Conservation (phyloP, 2,329 filamentous ascomycete genomes). For the Verticillium tricorpus region DNA sequence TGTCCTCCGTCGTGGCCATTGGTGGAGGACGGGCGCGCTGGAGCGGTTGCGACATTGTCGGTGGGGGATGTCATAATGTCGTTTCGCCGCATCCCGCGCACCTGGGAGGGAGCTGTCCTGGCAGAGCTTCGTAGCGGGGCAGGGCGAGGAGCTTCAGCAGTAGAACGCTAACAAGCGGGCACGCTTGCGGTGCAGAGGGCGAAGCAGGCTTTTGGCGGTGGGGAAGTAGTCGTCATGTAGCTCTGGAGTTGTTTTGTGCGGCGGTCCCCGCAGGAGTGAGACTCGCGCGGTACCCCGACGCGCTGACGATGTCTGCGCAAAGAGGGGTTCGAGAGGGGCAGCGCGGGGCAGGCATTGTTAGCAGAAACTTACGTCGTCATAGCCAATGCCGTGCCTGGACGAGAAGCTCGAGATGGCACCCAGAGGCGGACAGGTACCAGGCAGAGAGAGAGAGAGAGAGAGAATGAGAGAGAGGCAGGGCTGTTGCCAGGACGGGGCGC, state of each 20-base stretch:
- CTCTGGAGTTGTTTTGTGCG: neutral
- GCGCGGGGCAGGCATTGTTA: constrained; percentile 1
- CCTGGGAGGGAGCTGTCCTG: neutral
- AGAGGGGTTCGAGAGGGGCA: constrained; percentile 2
- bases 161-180: neutral
- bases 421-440: neutral
- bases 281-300: neutral
- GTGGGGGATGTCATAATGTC: neutral
- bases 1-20: neutral
- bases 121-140: neutral
- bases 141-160: neutral
- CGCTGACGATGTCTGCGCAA: neutral
- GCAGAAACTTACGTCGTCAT: neutral
- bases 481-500: neutral
- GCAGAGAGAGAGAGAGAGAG: neutral
- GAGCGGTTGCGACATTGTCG: neutral
- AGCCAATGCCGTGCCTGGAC: neutral
- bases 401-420: neutral
- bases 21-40: neutral
- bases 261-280: no score
- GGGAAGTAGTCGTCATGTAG: neutral
- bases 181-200: neutral
- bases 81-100: neutral
- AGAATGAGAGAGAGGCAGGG: neutral
- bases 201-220: neutral